Conservation (phyloP, 805 yeast species). For the Cyberlindnera nakhonratchasimensis region DNA sequence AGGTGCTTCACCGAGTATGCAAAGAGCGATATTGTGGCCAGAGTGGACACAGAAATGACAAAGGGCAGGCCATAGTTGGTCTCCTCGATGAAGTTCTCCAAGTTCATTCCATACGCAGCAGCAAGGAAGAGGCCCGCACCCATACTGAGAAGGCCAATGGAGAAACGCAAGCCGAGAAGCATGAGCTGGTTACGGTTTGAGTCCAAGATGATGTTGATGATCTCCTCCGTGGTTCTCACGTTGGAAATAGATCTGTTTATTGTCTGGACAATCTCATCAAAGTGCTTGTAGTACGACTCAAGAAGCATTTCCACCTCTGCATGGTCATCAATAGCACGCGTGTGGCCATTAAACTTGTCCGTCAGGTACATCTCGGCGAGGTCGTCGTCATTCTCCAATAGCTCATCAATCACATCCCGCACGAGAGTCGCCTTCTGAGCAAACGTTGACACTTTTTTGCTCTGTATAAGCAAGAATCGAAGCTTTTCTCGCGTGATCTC, state of each 20-base stretch:
- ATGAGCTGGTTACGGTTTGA: slow-evolving; percentile 91
- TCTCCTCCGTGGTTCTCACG: slow-evolving; percentile 90
- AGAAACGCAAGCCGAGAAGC: slow-evolving; percentile 79
- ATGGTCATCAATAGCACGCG: slow-evolving; percentile 60
- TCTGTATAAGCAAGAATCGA: slow-evolving; percentile 74
- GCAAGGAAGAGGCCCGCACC: slow-evolving; percentile 80
- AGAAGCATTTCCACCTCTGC: slow-evolving; percentile 85
- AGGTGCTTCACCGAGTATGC: slow-evolving; percentile 53
- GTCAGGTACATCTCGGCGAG: slow-evolving; percentile 77
- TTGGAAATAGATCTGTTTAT: slow-evolving; percentile 75
- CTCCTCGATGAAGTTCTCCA: slow-evolving; percentile 89
- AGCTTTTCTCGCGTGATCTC: slow-evolving; percentile 78
- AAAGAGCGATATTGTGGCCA: slow-evolving; percentile 49
- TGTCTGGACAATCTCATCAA: slow-evolving; percentile 92
- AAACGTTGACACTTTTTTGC: slow-evolving; percentile 80
- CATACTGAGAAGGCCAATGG: slow-evolving; percentile 77
- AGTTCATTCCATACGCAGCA: slow-evolving; percentile 92
- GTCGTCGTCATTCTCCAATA: slow-evolving; percentile 85
- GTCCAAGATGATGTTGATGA: slow-evolving; percentile 87
- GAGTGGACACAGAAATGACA: slow-evolving; percentile 37
- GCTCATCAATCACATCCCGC: slow-evolving; percentile 78
- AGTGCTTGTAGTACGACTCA: slow-evolving; percentile 86
- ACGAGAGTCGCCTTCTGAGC: slow-evolving; percentile 79
- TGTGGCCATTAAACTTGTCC: slow-evolving; percentile 46
- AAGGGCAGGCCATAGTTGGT: slow-evolving; percentile 62